Evolutionary conservation across 106 monocot genomes (phyloP).

Genomic region (Dioscorea dumetorum): DNA sequence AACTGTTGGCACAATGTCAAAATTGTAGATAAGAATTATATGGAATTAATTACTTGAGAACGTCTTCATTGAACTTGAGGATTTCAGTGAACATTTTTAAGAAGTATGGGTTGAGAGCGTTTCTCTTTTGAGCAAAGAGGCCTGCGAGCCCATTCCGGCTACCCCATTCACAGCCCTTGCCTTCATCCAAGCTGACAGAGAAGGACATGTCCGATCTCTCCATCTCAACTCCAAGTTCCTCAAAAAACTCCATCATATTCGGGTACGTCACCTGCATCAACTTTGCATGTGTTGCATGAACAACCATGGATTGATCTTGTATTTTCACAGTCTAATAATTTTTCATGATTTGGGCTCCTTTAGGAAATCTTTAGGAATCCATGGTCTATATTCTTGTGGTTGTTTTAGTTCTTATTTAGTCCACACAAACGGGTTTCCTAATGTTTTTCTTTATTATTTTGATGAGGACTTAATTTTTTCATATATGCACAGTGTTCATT

Average conservation of each 20-base stretch:
- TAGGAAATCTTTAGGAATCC: too few species aligned
- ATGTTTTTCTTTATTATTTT: too few species aligned
- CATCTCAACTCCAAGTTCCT: conserved; percentile 69
- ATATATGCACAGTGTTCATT: too few species aligned
- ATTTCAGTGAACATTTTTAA: conserved; percentile 72
- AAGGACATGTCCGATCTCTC: conserved; percentile 89
- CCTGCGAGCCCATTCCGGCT: conserved; percentile 64
- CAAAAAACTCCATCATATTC: conserved; percentile 83
- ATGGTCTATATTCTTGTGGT: too few species aligned
- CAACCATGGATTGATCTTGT: too few species aligned
- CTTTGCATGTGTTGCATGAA: neutral
- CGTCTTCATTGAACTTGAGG: conserved; percentile 65
- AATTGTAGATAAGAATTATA: neutral
- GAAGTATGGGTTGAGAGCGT: conserved; percentile 62
- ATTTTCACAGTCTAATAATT: too few species aligned
- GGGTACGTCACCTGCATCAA: conserved; percentile 81
- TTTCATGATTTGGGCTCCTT: too few species aligned
- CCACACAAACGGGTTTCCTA: too few species aligned
- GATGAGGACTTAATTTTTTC: too few species aligned
- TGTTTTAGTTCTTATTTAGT: too few species aligned
- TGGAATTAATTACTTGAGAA: conserved; percentile 28
- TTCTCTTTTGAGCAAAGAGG: conserved; percentile 78
- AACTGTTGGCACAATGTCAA: neutral
- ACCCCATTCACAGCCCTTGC: conserved; percentile 84
- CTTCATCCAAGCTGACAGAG: conserved; percentile 66